phyloP scores from a whole-genome alignment of 176 grass and related monocot species.

The Triticum dicoccoides region DNA sequence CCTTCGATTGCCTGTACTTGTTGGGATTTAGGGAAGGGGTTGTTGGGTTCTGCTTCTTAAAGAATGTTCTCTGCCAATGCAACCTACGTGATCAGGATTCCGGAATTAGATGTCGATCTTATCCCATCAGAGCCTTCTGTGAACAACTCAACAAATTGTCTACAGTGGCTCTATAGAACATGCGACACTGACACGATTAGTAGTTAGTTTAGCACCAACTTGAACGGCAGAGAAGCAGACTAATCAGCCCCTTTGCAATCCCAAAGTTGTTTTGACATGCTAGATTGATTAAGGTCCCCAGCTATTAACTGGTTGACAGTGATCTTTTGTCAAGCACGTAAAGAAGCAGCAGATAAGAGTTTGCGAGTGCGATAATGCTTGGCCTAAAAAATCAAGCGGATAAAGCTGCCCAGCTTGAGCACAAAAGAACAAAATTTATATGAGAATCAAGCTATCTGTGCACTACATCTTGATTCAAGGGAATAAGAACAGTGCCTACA shows the following conservation, averaged over 20 bases:
- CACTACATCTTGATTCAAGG: neutral
- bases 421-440: neutral
- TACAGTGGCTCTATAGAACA: slow-evolving; percentile 2
- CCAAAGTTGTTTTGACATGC: neutral
- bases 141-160: neutral
- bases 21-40: slow-evolving; percentile 33
- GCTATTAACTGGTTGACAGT: neutral
- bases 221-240: neutral
- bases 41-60: slow-evolving; percentile 24
- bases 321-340: neutral
- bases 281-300: neutral
- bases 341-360: neutral
- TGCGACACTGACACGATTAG: neutral
- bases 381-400: neutral
- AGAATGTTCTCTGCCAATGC: slow-evolving; percentile 30
- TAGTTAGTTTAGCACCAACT: neutral
- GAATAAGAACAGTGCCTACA: neutral
- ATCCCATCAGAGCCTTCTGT: slow-evolving; percentile 28
- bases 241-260: neutral
- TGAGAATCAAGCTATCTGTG: neutral
- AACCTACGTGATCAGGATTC: slow-evolving; percentile 15
- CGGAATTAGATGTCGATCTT: neutral
- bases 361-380: neutral
- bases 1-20: slow-evolving; percentile 4
- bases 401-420: neutral